phyloP scores from a whole-genome alignment of 1,284 basidiomycete species.

The Papiliotrema laurentii region DNA sequence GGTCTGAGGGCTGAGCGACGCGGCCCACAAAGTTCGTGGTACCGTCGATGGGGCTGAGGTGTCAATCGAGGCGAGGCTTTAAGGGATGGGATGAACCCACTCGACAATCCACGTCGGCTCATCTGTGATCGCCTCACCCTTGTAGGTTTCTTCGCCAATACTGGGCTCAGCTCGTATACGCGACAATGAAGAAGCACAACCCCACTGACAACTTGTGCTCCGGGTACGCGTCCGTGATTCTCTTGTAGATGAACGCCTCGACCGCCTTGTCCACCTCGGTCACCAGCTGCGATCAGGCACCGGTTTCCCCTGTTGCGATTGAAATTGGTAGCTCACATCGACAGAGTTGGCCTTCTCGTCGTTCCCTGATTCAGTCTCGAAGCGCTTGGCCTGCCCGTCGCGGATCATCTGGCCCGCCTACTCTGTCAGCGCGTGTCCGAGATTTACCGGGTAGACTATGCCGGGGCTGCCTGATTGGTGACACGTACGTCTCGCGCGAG shows the following conservation, averaged over 20 bases:
- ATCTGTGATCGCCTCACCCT: constrained; percentile 70
- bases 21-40: constrained; percentile 89
- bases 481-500: constrained; percentile 57
- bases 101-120: constrained; percentile 76
- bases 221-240: constrained; percentile 67
- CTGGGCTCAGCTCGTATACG: constrained; percentile 49
- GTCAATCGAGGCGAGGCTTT: constrained; percentile 7
- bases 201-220: constrained; percentile 76
- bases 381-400: constrained; percentile 48
- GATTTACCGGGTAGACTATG: not conserved
- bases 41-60: constrained; percentile 38
- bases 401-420: constrained; percentile 51
- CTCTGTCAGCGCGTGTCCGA: not conserved
- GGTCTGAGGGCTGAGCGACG: not conserved
- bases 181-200: constrained; percentile 36
- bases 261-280: constrained; percentile 94
- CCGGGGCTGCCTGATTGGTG: not conserved
- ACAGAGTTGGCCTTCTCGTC: constrained; percentile 87
- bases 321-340: constrained; percentile 52
- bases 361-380: constrained; percentile 53
- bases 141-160: constrained; percentile 85
- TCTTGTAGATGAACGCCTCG: constrained; percentile 73
- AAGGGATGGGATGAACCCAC: constrained; percentile 59
- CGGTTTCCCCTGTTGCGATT: not conserved
- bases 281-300: constrained; percentile 57